Conservation (phyloP, 1,139 yeast genomes). For the Saccharomyces hybrid region DNA sequence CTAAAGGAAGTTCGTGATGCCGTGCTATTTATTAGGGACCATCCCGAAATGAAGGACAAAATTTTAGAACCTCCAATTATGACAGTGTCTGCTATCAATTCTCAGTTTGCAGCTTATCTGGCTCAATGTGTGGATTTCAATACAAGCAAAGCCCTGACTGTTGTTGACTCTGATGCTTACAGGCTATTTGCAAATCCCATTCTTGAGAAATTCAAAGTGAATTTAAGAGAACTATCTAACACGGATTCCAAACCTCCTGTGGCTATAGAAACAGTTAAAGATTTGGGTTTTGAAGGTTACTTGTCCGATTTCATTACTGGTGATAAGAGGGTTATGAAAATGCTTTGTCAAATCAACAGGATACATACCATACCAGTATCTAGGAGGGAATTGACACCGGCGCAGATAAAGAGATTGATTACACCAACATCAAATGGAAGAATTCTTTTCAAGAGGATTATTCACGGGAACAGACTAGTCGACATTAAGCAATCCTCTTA, state of each 20-base stretch:
- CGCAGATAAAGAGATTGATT: constrained; percentile 37
- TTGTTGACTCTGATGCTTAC: constrained; percentile 39
- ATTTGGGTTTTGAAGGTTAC: constrained; percentile 73
- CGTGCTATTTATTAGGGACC: constrained; percentile 34
- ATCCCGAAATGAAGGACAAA: constrained; percentile 34
- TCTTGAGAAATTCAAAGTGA: constrained; percentile 36
- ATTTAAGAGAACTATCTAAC: constrained; percentile 40
- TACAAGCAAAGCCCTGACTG: constrained; percentile 51
- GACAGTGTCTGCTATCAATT: constrained; percentile 48
- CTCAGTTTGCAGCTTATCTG: constrained; percentile 45
- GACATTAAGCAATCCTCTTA: constrained; percentile 48
- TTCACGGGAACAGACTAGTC: constrained; percentile 51
- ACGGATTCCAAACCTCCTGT: constrained; percentile 28
- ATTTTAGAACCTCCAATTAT: constrained; percentile 76
- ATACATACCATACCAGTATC: constrained; percentile 63
- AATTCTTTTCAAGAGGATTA: constrained; percentile 46
- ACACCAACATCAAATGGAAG: constrained; percentile 34
- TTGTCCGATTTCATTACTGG: constrained; percentile 66
- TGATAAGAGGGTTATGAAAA: constrained; percentile 63
- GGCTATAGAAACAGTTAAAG: constrained; percentile 34
- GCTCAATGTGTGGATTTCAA: constrained; percentile 51
- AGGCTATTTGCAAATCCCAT: constrained; percentile 37
- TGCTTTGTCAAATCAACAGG: constrained; percentile 56
- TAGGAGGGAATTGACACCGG: constrained; percentile 36
- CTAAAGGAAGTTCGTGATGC: constrained; percentile 35